Evolutionary conservation across 176 grass and related monocot genomes (phyloP).

Genomic region (Eragrostis curvula): DNA sequence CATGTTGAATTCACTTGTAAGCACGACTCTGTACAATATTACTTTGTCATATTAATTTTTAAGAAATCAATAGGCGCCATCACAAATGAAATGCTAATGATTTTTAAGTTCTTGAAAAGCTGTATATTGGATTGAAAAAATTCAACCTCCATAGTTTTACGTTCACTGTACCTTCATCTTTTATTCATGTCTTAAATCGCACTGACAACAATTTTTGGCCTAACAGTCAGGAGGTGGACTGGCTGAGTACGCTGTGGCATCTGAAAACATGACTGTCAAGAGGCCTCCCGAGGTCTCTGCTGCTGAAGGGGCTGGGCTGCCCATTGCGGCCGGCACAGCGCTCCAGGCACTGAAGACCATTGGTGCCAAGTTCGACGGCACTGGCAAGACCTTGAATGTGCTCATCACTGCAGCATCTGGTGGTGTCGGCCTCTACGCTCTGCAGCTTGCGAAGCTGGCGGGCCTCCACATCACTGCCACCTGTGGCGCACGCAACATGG

Average conservation of each 20-base stretch:
- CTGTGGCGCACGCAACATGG: conserved; percentile 53
- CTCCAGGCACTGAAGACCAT: conserved; percentile 45
- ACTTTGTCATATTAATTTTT: neutral
- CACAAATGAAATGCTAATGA: neutral
- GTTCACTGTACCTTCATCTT: neutral
- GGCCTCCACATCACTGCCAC: conserved; percentile 65
- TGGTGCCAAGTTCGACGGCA: conserved; percentile 60
- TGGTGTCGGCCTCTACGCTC: conserved; percentile 53
- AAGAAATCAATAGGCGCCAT: neutral
- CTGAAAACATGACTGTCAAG: conserved; percentile 38
- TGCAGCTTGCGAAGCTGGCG: conserved; percentile 60
- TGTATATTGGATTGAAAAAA: neutral
- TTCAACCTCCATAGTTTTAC: neutral
- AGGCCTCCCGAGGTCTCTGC: conserved; percentile 41
- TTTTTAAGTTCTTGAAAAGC: neutral
- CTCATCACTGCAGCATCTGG: conserved; percentile 66
- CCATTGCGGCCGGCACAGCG: conserved; percentile 52
- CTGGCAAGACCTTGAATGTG: conserved; percentile 46
- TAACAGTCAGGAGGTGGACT: conserved; percentile 64
- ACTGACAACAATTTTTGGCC: neutral
- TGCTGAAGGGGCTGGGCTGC: conserved; percentile 50
- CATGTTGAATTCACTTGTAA: conserved; percentile 50
- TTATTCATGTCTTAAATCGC: neutral
- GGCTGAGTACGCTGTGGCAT: conserved; percentile 57
- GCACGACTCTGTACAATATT: neutral